phyloP scores from a whole-genome alignment of 495 filamentous ascomycete species.

The Xylona heveae region DNA sequence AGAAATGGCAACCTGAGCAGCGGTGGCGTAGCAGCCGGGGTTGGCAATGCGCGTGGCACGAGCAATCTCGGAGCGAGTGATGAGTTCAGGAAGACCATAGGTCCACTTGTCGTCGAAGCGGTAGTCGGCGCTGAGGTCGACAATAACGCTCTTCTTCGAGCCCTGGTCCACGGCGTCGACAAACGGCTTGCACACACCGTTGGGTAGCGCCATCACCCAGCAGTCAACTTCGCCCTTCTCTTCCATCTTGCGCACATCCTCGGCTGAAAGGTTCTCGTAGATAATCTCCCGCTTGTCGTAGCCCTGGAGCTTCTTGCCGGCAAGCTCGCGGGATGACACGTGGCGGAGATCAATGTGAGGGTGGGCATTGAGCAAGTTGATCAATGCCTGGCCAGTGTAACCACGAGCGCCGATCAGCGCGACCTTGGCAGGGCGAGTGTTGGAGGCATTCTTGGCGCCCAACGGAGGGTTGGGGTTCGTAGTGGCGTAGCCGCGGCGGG shows the following conservation, averaged over 20 bases:
- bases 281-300: slow-evolving; percentile 85
- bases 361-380: slow-evolving; percentile 72
- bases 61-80: slow-evolving; percentile 53
- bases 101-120: slow-evolving; percentile 83
- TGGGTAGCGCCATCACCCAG: slow-evolving; percentile 96
- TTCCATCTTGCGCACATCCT: slow-evolving; percentile 83
- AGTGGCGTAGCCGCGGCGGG: slow-evolving; percentile 29
- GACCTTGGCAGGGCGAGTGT: slow-evolving; percentile 57
- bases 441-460: slow-evolving; percentile 80
- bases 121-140: slow-evolving; percentile 91
- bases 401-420: slow-evolving; percentile 90
- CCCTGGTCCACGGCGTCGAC: slow-evolving; percentile 76
- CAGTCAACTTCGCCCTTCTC: slow-evolving; percentile 84
- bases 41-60: slow-evolving; percentile 78
- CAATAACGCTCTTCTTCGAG: slow-evolving; percentile 54
- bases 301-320: slow-evolving; percentile 72
- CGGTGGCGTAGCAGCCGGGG: slow-evolving; percentile 92
- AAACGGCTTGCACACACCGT: slow-evolving; percentile 91
- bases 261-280: slow-evolving; percentile 78
- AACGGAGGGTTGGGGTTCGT: slow-evolving; percentile 96
- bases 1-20: slow-evolving; percentile 79
- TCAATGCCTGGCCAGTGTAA: slow-evolving; percentile 87
- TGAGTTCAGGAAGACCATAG: slow-evolving; percentile 84
- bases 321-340: slow-evolving; percentile 87
- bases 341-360: slow-evolving; percentile 87